Conservation (phyloP, 2,329 filamentous ascomycete species). For the Harringtonia aguacate region DNA sequence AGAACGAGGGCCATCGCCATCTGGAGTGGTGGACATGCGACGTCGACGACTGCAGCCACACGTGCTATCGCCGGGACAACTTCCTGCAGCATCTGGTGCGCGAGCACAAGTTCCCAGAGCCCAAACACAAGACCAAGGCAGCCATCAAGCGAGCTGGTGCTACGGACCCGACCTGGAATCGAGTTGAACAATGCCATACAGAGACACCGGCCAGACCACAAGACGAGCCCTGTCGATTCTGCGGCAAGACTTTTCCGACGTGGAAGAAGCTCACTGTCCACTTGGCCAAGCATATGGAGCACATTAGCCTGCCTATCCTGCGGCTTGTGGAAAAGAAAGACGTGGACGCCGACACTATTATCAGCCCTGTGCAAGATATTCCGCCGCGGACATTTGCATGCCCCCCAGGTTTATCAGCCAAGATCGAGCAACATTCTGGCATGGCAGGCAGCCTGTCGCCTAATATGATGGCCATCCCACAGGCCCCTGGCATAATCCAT, state of each 20-base stretch:
- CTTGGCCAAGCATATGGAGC: constrained; percentile 88
- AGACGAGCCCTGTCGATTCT: constrained; percentile 80
- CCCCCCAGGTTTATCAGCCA: background rate
- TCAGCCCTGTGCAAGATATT: constrained; percentile 54
- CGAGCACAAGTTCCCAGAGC: constrained; percentile 79
- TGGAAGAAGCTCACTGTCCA: constrained; percentile 97
- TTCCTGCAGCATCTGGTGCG: constrained; percentile 87
- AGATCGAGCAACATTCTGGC: constrained; percentile 5
- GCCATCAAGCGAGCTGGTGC: constrained; percentile 49
- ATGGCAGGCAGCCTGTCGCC: constrained; percentile 4
- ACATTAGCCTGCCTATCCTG: constrained; percentile 74
- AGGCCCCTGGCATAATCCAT: background rate
- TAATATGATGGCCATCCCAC: constrained; percentile 1
- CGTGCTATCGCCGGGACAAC: constrained; percentile 81
- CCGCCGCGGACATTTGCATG: constrained; percentile 27
- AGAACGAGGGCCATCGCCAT: constrained; percentile 83
- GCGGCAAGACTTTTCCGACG: constrained; percentile 64
- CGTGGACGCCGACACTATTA: constrained; percentile 50
- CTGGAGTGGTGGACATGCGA: constrained; percentile 87
- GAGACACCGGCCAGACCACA: constrained; percentile 56
- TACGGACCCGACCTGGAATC: constrained; percentile 59
- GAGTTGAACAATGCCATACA: constrained; percentile 67
- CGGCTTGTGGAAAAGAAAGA: constrained; percentile 37
- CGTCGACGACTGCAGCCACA: constrained; percentile 68
- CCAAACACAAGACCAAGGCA: constrained; percentile 69